A percentile compares a stretch with the other conserved stretches of the same genome.
Evolutionary conservation across 768 basidiomycete genomes (phyloP).

Genomic region (Boletus subparvulus): DNA sequence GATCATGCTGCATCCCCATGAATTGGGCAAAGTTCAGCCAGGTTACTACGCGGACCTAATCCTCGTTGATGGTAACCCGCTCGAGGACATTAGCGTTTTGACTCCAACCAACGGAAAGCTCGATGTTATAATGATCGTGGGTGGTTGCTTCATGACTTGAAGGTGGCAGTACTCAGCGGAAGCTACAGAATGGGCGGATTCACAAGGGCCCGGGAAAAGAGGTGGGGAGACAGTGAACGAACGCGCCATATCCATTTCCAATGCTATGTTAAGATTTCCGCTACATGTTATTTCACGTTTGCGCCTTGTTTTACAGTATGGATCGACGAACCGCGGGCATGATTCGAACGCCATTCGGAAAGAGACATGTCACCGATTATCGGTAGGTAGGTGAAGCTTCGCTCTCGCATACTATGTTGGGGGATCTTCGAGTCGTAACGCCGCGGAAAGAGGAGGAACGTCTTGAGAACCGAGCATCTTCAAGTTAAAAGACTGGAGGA

Average conservation of each 20-base stretch:
- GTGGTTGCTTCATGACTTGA: not conserved
- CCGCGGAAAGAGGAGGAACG: no score
- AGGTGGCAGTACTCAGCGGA: not conserved
- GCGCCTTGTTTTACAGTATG: not conserved
- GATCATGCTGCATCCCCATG: constrained; percentile 35
- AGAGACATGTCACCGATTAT: no score
- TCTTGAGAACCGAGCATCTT: no score
- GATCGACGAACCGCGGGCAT: no score
- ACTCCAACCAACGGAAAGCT: constrained; percentile 32
- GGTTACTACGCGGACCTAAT: constrained; percentile 39
- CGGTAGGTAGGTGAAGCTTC: no score
- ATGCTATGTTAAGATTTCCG: not conserved
- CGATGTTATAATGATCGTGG: constrained; percentile 36
- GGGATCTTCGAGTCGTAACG: no score
- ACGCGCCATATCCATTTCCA: not conserved
- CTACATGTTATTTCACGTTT: not conserved
- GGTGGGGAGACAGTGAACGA: not conserved
- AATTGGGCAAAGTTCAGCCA: constrained; percentile 37
- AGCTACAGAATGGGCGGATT: constrained; percentile 26
- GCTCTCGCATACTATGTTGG: no score
- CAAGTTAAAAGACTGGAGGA: no score
- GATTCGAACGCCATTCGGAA: no score
- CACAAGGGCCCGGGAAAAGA: constrained; percentile 14
- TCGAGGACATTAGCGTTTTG: constrained; percentile 35
- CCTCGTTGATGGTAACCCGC: constrained; percentile 37